These are phyloP conservation scores for Xylaria palmicola DNA, from an alignment of 495 filamentous ascomycete genomes.

Conservation along the genomic window DNA sequence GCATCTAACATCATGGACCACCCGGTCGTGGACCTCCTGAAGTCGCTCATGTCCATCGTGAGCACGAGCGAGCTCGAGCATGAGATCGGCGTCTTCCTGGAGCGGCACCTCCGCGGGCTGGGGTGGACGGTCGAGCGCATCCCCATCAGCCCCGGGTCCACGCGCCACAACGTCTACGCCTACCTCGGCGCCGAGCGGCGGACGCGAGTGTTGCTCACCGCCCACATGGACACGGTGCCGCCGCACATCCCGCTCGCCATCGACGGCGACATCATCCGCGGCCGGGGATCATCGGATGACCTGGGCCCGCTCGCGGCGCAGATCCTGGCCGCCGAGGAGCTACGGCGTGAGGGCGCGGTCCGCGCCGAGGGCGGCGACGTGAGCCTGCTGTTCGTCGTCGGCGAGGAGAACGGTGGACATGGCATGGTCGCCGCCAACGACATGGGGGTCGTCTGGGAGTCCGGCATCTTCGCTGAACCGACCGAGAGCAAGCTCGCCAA, in stretches of 20 bases:
- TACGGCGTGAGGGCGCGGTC: constrained; percentile 39
- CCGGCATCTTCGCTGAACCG: constrained; percentile 74
- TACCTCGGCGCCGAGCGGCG: constrained; percentile 53
- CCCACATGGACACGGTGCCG: constrained; percentile 41
- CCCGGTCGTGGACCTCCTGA: constrained; percentile 20
- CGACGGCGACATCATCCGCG: constrained; percentile 51
- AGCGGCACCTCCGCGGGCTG: constrained; percentile 24
- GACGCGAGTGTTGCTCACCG: constrained; percentile 63
- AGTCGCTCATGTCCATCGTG: constrained; percentile 26
- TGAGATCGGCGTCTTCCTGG: constrained; percentile 25
- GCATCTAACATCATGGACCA: constrained; percentile 4
- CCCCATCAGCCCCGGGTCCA: constrained; percentile 25
- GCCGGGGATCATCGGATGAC: constrained; percentile 69
- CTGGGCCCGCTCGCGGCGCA: constrained; percentile 70
- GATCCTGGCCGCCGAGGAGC: constrained; percentile 55
- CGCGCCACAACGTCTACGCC: constrained; percentile 67
- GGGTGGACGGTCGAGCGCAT: constrained; percentile 35
- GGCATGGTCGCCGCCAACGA: constrained; percentile 62
- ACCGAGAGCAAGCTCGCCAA: constrained; percentile 68
- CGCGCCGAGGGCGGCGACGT: constrained; percentile 40
- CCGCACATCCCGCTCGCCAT: constrained; percentile 57
- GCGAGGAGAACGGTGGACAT: constrained; percentile 67
- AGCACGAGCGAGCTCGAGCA: constrained; percentile 31
- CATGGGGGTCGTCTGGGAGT: constrained; percentile 49
- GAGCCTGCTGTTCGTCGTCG: constrained; percentile 72